A percentile compares a stretch with the other conserved stretches of the same genome.
These are phyloP conservation scores for Talaromyces sp. DNA, from an alignment of 2,329 filamentous ascomycete genomes.

Conservation along the genomic window DNA sequence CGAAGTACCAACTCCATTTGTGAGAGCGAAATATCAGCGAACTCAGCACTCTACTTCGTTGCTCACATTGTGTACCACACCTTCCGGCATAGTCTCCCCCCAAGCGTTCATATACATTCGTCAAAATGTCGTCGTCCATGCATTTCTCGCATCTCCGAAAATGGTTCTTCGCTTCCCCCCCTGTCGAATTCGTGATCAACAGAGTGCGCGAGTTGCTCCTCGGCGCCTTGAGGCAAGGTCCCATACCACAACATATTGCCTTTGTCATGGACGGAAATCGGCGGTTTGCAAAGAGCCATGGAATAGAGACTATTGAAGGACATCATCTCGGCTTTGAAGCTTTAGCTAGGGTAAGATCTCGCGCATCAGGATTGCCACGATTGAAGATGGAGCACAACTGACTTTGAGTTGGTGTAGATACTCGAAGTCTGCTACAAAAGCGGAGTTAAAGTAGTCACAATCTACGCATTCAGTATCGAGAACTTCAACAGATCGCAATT, in stretches of 20 bases:
- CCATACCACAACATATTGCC: conserved; percentile 91
- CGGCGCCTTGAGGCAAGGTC: conserved; percentile 81
- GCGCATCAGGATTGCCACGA: neutral
- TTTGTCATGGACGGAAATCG: conserved; percentile 99
- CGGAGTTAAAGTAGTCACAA: conserved; percentile 92
- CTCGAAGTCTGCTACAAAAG: conserved; percentile 98
- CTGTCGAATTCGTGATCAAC: conserved; percentile 82
- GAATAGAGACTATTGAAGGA: conserved; percentile 94
- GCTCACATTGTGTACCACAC: neutral
- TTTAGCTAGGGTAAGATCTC: conserved; percentile 67
- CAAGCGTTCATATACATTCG: neutral
- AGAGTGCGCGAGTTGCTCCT: conserved; percentile 81
- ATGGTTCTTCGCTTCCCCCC: conserved; percentile 85
- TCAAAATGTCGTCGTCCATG: conserved; percentile 49
- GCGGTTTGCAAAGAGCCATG: conserved; percentile 81
- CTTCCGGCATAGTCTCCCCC: neutral
- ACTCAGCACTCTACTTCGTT: neutral
- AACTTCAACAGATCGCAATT: conserved; percentile 97
- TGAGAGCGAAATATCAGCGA: neutral
- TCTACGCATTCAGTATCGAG: conserved; percentile 98
- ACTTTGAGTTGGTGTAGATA: conserved; percentile 53
- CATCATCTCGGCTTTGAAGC: conserved; percentile 96
- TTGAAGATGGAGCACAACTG: neutral
- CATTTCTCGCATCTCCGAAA: conserved; percentile 61
- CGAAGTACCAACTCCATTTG: neutral